A percentile compares a stretch with the other conserved stretches of the same genome.
phyloP scores from a whole-genome alignment of 352 stramenopile genomes.

The Thraustochytrium sp. region DNA sequence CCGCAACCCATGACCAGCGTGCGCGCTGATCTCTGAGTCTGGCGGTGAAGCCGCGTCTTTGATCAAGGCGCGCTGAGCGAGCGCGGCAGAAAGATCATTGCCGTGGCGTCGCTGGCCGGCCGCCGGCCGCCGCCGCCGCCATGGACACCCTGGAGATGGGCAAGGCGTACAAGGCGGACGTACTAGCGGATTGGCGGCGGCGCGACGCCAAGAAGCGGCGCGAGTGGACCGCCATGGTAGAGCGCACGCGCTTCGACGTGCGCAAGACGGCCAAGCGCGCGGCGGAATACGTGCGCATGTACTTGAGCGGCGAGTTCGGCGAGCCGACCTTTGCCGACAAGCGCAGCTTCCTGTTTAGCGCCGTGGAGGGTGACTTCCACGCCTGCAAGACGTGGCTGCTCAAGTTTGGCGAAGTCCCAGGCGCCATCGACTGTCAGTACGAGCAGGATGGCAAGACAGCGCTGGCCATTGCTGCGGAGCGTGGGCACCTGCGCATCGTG shows the following conservation, averaged over 20 bases:
- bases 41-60: too few species aligned
- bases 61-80: too few species aligned
- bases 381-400: not conserved
- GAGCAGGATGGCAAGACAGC: constrained; percentile 40
- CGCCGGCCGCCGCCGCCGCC: too few species aligned
- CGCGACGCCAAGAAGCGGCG: not conserved
- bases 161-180: constrained; percentile 9
- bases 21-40: too few species aligned
- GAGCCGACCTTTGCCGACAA: constrained; percentile 9
- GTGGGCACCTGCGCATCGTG: not conserved
- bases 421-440: constrained; percentile 12
- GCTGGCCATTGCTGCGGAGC: constrained; percentile 1
- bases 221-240: not conserved
- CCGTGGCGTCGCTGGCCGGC: too few species aligned
- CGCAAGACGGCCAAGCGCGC: not conserved
- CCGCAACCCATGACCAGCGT: too few species aligned
- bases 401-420: constrained; percentile 18
- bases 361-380: not conserved
- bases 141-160: constrained; percentile 24
- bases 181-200: constrained; percentile 6
- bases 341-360: not conserved
- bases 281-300: not conserved
- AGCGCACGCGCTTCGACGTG: not conserved
- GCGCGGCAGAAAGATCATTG: too few species aligned
- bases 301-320: constrained; percentile 28